A percentile compares a stretch with the other conserved stretches of the same genome.
Conservation (phyloP, 139 green algal species). For the Raphidocelis subcapitata region DNA sequence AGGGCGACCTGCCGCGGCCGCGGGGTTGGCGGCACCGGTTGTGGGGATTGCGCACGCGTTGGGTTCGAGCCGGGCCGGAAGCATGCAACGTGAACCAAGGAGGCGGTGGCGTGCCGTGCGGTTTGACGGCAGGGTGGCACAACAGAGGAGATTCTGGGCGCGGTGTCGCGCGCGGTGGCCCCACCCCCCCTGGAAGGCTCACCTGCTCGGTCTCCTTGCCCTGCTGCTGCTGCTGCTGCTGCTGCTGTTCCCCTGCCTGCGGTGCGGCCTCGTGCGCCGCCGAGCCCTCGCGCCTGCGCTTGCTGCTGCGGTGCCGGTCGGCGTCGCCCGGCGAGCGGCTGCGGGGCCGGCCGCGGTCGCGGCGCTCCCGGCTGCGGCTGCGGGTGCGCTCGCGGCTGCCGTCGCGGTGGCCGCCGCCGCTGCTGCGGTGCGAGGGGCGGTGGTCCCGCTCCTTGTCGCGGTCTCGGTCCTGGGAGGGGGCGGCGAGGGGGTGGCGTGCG, state of each 20-base stretch:
- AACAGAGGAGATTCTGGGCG: too few relatives aligned
- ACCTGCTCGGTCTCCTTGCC: too few relatives aligned
- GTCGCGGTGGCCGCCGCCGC: background rate
- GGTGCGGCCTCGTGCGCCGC: background rate
- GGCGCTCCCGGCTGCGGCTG: too few relatives aligned
- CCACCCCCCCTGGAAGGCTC: too few relatives aligned
- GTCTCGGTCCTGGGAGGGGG: background rate
- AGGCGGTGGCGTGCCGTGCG: too few relatives aligned
- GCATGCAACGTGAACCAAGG: too few relatives aligned
- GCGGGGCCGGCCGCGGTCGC: background rate
- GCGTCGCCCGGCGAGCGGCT: background rate
- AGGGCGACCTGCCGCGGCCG: conserved; percentile 34
- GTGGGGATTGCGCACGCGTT: too few relatives aligned
- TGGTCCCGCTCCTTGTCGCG: background rate
- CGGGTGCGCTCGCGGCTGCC: conserved; percentile 5
- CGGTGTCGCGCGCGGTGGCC: too few relatives aligned
- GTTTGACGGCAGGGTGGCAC: too few relatives aligned
- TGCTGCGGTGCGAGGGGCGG: background rate
- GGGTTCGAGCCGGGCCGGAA: too few relatives aligned
- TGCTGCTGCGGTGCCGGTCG: background rate
- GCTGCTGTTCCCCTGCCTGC: conserved; percentile 18
- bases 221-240: background rate
- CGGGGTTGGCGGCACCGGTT: too few relatives aligned
- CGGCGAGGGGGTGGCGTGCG: too few relatives aligned
- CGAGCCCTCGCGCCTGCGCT: background rate